A percentile compares a stretch with the other conserved stretches of the same genome.
phyloP scores from a whole-genome alignment of 371 early-diverging fungal genomes.

The Mortierella sp. region DNA sequence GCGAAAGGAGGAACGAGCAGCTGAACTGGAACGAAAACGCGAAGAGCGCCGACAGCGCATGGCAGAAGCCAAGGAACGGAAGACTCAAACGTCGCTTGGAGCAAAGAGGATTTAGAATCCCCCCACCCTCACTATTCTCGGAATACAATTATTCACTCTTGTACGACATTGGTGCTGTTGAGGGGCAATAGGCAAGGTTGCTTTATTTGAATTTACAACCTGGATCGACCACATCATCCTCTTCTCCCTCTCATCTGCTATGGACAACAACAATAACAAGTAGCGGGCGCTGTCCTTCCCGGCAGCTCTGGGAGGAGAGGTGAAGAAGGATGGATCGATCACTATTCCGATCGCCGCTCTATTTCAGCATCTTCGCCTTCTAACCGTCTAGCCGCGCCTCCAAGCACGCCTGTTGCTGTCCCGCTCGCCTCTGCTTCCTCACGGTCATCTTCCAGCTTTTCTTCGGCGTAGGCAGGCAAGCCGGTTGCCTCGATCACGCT shows the following conservation, averaged over 20 bases:
- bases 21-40: constrained; percentile 66
- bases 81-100: constrained; percentile 58
- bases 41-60: constrained; percentile 72
- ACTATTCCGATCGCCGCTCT: constrained; percentile 14
- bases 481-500: constrained; percentile 55
- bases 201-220: too few relatives aligned
- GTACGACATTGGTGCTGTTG: too few relatives aligned
- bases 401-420: constrained; percentile 39
- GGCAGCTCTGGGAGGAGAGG: too few relatives aligned
- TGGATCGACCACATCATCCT: too few relatives aligned
- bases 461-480: constrained; percentile 49
- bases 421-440: constrained; percentile 47
- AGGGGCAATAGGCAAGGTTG: too few relatives aligned
- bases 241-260: too few relatives aligned
- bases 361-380: constrained; percentile 46
- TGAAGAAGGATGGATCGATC: too few relatives aligned
- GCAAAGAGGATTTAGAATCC: constrained; percentile 58
- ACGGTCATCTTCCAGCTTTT: constrained; percentile 47
- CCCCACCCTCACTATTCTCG: too few relatives aligned
- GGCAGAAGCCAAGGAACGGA: constrained; percentile 67
- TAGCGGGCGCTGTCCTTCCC: too few relatives aligned
- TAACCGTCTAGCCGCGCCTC: constrained; percentile 45
- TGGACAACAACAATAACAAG: too few relatives aligned
- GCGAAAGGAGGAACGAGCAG: constrained; percentile 62
- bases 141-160: too few relatives aligned